A percentile compares a stretch with the other conserved stretches of the same genome.
phyloP scores from a whole-genome alignment of 257 asterid genomes.

The Paraleonurus japonicus region DNA sequence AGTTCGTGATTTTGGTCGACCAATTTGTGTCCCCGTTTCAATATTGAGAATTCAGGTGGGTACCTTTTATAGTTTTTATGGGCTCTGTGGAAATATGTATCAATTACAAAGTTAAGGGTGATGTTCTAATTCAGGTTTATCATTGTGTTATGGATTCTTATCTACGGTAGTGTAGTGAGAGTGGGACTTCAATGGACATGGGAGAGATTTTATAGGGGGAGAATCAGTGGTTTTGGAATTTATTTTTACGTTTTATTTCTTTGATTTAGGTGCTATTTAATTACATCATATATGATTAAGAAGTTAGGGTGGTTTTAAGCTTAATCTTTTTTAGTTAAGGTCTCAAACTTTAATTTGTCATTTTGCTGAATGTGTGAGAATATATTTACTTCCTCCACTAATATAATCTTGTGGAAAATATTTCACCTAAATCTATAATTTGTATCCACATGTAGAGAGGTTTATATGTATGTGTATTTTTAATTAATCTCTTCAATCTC shows the following conservation, averaged over 20 bases:
- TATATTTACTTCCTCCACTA: conserved; percentile 47
- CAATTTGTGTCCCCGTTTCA: too few species aligned
- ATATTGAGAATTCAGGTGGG: too few species aligned
- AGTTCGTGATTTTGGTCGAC: too few species aligned
- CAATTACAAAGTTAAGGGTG: too few species aligned
- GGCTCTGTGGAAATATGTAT: too few species aligned
- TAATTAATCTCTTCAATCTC: conserved; percentile 9
- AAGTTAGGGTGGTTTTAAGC: conserved; percentile 30
- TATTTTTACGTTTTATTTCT: conserved; percentile 24
- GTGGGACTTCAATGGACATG: too few species aligned
- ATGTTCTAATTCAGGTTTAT: too few species aligned
- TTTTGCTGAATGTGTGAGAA: conserved; percentile 50
- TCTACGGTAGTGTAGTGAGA: too few species aligned
- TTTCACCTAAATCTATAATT: conserved; percentile 45
- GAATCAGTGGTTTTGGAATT: too few species aligned
- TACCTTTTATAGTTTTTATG: too few species aligned
- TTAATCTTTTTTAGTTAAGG: conserved; percentile 34
- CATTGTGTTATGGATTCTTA: too few species aligned
- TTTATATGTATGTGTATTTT: conserved; percentile 15
- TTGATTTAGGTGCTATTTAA: conserved; percentile 20
- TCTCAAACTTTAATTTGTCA: conserved; percentile 41
- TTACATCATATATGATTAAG: conserved; percentile 21
- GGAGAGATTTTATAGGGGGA: too few species aligned
- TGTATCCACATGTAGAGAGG: conserved; percentile 42
- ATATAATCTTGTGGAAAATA: conserved; percentile 47